Conservation (phyloP, 331 rosid species). For the Quercus tomentella region DNA sequence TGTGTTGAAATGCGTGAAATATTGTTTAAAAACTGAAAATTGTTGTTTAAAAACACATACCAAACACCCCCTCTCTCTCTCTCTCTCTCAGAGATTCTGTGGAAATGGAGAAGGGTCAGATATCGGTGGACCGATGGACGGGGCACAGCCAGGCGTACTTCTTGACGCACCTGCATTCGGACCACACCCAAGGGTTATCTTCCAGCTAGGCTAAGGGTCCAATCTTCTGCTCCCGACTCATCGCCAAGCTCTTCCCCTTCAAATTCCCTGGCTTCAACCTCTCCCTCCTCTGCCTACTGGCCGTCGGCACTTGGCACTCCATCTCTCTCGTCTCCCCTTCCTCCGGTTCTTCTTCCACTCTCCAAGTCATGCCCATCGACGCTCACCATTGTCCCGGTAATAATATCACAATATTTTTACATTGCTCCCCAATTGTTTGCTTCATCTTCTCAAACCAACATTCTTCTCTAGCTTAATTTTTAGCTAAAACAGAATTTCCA, state of each 20-base stretch:
- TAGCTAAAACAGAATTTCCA: too few relatives aligned
- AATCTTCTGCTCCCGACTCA: slow-evolving; percentile 60
- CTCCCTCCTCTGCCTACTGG: slow-evolving; percentile 52
- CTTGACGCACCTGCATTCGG: slow-evolving; percentile 70
- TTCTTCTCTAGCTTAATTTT: background rate
- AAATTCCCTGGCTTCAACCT: slow-evolving; percentile 52
- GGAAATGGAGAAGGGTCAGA: slow-evolving; percentile 44
- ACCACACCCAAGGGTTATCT: slow-evolving; percentile 60
- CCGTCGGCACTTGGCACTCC: slow-evolving; percentile 37
- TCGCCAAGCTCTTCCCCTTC: slow-evolving; percentile 62
- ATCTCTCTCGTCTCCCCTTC: slow-evolving; percentile 42
- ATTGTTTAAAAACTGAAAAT: too few relatives aligned
- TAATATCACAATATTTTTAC: background rate
- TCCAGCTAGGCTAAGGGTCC: slow-evolving; percentile 55
- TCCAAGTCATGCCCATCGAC: slow-evolving; percentile 52
- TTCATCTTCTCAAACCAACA: background rate
- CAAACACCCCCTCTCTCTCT: too few relatives aligned
- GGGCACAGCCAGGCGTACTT: slow-evolving; percentile 52
- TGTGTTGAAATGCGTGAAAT: too few relatives aligned
- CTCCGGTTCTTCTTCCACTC: slow-evolving; percentile 4
- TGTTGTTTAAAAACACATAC: too few relatives aligned
- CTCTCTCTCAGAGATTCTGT: background rate
- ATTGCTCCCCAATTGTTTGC: slow-evolving; percentile 24
- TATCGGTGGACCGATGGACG: slow-evolving; percentile 71
- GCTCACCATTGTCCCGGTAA: slow-evolving; percentile 73